Base-by-base conservation (phyloP, 2,329 filamentous ascomycete genomes). In the Dactylellina haptotyla region DNA sequence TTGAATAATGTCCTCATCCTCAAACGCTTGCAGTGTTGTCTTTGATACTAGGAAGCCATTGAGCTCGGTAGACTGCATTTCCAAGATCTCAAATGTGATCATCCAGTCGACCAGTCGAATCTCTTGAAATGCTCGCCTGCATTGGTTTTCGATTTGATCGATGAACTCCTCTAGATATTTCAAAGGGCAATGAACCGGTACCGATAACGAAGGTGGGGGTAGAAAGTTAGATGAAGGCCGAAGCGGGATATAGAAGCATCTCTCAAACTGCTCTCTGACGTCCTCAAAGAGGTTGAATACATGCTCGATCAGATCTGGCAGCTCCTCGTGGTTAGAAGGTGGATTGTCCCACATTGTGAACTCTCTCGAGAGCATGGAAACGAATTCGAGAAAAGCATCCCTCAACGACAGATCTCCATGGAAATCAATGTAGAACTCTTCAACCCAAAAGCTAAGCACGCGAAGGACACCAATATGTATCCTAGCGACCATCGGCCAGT, bases 391-490 rank as follows among this genome's bases (percentile, higher is more conserved):
- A 63, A 79, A 79, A 5, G 76, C 75, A 64, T 79, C 78, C 45
- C 76, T 76, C 37, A 79, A 46, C 37, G 71, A 66, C 39, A 77
- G 75, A 53, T 79, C 78, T 54, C 74, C 77, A 65, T 79, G 75
- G 45, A 79, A 79, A 58, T 79, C 78, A 50, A 77, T 73, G 56
- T 76, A 78, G 56, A 78, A 79, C 48, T 78, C 77, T 20, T 75
- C 76, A 46, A 78, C 75, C 78, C 78, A 79, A 37, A 77, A 75
- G 43, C 76, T 75, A 39, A 79, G 72, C 12, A 77, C 78, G 34
- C 77, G 74, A 4, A 79, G 71, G 25, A 79, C 78, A n/a, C 78
- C 77, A 39, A 78, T 75, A 53, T 79, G 78, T 46, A 79, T 79
- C 41, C 76, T 78, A 20, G 78, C 77, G 32, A 79, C 78, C 53